Percentiles rank a stretch among this genome's conserved stretches.
phyloP scores from a whole-genome alignment of 306 rosid species.

The Rosa rugosa region DNA sequence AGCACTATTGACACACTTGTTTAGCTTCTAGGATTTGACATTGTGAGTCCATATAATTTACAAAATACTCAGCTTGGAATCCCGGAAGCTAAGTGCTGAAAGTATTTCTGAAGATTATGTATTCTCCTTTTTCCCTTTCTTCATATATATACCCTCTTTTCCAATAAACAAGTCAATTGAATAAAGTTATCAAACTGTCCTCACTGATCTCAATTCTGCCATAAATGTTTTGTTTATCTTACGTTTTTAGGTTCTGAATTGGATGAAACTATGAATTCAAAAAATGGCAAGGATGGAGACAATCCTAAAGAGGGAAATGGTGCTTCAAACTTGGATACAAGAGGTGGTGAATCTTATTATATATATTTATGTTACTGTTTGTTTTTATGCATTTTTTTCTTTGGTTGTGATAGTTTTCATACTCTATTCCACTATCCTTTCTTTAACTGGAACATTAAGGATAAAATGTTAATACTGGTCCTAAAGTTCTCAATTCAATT shows the following conservation, averaged over 20 bases:
- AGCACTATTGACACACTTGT: neutral
- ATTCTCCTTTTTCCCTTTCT: neutral
- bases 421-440: neutral
- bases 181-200: neutral
- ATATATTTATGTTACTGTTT: slow-evolving; percentile 10
- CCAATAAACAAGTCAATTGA: neutral
- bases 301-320: slow-evolving; percentile 41
- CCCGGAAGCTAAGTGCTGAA: neutral
- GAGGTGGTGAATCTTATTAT: slow-evolving; percentile 45
- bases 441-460: neutral
- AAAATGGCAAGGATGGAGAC: slow-evolving; percentile 33
- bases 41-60: neutral
- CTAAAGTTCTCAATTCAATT: neutral
- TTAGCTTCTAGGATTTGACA: neutral
- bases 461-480: neutral
- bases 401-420: neutral
- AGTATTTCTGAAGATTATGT: neutral
- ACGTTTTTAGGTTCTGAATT: slow-evolving; percentile 30
- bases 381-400: neutral
- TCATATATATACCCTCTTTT: neutral
- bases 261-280: slow-evolving; percentile 34
- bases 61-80: neutral
- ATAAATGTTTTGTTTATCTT: neutral
- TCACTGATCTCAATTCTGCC: neutral
- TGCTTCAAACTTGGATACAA: slow-evolving; percentile 47